Conservation (phyloP, 1,139 yeast species). For the Suhomyces kunorum region DNA sequence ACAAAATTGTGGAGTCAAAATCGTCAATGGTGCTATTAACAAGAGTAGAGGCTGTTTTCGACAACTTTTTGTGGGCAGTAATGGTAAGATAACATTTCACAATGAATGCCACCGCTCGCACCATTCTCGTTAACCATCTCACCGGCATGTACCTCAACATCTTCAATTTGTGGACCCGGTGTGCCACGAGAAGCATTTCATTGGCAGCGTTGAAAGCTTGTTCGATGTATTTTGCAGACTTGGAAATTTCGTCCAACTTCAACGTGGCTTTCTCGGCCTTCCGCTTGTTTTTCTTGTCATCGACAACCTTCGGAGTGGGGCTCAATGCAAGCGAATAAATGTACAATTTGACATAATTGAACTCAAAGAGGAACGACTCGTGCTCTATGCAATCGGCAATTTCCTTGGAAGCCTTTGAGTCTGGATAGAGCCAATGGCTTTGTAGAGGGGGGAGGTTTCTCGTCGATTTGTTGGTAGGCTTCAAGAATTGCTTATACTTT, state of each 20-base stretch:
- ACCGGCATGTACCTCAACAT: constrained; percentile 81
- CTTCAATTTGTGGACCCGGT: constrained; percentile 64
- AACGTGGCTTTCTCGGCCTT: constrained; percentile 32
- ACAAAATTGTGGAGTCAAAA: constrained; percentile 54
- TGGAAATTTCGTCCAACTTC: constrained; percentile 68
- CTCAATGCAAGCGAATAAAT: constrained; percentile 79
- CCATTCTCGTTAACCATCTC: constrained; percentile 84
- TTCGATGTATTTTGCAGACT: constrained; percentile 75
- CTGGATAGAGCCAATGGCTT: constrained; percentile 37
- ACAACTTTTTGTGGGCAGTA: constrained; percentile 44
- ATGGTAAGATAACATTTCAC: constrained; percentile 79
- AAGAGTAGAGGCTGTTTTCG: constrained; percentile 11
- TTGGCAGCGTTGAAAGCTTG: constrained; percentile 84
- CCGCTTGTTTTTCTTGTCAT: constrained; percentile 22
- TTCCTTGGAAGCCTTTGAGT: constrained; percentile 41
- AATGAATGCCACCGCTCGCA: constrained; percentile 87
- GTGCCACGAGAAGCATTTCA: constrained; percentile 72
- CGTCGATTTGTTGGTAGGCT: constrained; percentile 37
- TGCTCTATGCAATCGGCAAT: constrained; percentile 51
- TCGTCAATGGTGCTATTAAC: constrained; percentile 27
- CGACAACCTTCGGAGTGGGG: constrained; percentile 29
- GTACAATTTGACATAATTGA: constrained; percentile 78
- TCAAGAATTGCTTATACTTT: constrained; percentile 57
- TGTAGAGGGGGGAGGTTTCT: constrained; percentile 31
- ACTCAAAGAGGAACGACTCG: constrained; percentile 79